These are phyloP conservation scores for Boletus speciosus DNA, from an alignment of 768 basidiomycete species.

Conservation along the genomic window DNA sequence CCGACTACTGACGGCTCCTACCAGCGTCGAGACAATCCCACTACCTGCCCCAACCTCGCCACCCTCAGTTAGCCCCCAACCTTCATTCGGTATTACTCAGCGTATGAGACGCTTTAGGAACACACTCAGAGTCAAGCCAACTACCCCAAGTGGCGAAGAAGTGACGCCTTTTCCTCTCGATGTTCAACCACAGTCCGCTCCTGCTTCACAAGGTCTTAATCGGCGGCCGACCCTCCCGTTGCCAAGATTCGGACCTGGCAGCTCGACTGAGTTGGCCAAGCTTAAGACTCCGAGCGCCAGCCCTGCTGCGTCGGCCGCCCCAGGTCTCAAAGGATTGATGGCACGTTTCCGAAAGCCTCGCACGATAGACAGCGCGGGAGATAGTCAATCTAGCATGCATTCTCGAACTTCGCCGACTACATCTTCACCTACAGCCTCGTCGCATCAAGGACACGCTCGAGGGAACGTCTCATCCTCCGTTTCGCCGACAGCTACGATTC, in stretches of 20 bases:
- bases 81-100: slow-evolving; percentile 55
- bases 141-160: slow-evolving; percentile 49
- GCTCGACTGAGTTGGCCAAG: slow-evolving; percentile 48
- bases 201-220: slow-evolving; percentile 37
- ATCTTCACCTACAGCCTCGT: slow-evolving; percentile 34
- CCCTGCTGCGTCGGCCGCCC: slow-evolving; percentile 69
- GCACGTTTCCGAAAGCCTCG: slow-evolving; percentile 59
- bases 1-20: slow-evolving; percentile 60
- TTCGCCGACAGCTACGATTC: slow-evolving; percentile 8
- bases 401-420: slow-evolving; percentile 32
- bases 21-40: slow-evolving; percentile 65
- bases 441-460: slow-evolving; percentile 31
- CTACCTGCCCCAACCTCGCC: slow-evolving; percentile 41
- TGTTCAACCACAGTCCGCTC: slow-evolving; percentile 33
- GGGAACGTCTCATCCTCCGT: slow-evolving; percentile 30
- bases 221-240: slow-evolving; percentile 48
- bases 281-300: slow-evolving; percentile 54
- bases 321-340: slow-evolving; percentile 79
- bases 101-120: slow-evolving; percentile 72
- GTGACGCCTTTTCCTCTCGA: slow-evolving; percentile 43
- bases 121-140: slow-evolving; percentile 56
- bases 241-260: slow-evolving; percentile 35
- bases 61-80: slow-evolving; percentile 30
- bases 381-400: slow-evolving; percentile 31
- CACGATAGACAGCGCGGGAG: slow-evolving; percentile 22